Evolutionary conservation across 2,329 filamentous ascomycete genomes (phyloP).

Genomic region (Colletotrichum zoysiae): DNA sequence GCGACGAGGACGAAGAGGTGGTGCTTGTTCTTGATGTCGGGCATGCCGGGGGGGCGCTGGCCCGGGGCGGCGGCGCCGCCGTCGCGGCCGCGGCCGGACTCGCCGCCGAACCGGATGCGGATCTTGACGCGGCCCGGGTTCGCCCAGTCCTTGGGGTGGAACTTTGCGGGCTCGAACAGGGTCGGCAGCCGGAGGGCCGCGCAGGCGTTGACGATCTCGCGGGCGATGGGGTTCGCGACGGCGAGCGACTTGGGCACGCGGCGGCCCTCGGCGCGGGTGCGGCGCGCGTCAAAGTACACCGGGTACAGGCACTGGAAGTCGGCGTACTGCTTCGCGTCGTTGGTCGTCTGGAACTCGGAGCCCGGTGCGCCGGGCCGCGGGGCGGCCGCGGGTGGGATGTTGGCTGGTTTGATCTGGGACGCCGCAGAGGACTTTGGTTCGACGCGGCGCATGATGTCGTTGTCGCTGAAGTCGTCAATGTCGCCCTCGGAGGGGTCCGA

Average conservation of each 20-base stretch:
- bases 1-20: slow-evolving; percentile 88
- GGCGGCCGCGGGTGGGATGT: slow-evolving; percentile 52
- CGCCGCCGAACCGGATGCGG: slow-evolving; percentile 39
- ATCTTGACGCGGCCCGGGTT: slow-evolving; percentile 94
- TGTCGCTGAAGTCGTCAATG: slow-evolving; percentile 73
- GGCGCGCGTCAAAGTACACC: slow-evolving; percentile 88
- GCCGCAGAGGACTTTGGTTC: slow-evolving; percentile 50
- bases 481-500: slow-evolving; percentile 92
- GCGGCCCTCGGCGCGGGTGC: slow-evolving; percentile 82
- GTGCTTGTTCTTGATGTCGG: slow-evolving; percentile 81
- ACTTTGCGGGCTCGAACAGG: slow-evolving; percentile 90
- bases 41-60: slow-evolving; percentile 46
- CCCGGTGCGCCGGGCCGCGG: slow-evolving; percentile 53
- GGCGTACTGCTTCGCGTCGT: slow-evolving; percentile 72
- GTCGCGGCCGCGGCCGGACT: slow-evolving; percentile 50
- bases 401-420: slow-evolving; percentile 51
- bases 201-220: slow-evolving; percentile 90
- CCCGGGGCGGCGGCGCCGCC: slow-evolving; percentile 64
- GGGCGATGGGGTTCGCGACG: slow-evolving; percentile 86
- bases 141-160: slow-evolving; percentile 96
- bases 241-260: slow-evolving; percentile 80
- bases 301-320: slow-evolving; percentile 93
- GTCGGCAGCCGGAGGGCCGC: slow-evolving; percentile 77
- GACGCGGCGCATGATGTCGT: slow-evolving; percentile 67
- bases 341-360: slow-evolving; percentile 49